Conservation (phyloP, 2,329 filamentous ascomycete genomes). For the Thelonectria rubi region DNA sequence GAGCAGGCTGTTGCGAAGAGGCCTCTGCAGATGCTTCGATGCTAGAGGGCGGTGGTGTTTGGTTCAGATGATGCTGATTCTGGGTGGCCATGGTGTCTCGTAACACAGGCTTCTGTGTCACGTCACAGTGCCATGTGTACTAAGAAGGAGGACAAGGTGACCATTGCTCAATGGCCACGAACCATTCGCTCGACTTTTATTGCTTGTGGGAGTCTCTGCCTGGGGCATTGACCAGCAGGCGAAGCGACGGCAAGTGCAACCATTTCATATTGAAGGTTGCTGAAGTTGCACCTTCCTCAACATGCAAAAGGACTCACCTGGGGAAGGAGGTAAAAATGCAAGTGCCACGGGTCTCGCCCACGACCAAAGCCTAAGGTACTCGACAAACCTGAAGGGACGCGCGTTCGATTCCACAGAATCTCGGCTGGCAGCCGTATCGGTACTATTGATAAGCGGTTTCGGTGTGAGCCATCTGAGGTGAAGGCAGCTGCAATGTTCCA, state of each 20-base stretch:
- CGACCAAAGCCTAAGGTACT: too few species aligned
- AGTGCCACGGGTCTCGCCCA: not conserved
- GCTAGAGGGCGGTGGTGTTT: not conserved
- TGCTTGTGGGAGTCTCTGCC: slow-evolving; percentile 5
- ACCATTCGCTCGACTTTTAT: not conserved
- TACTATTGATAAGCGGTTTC: too few species aligned
- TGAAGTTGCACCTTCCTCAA: not conserved
- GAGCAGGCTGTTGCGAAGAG: not conserved
- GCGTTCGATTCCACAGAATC: too few species aligned
- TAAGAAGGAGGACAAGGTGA: not conserved
- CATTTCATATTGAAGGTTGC: not conserved
- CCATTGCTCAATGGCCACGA: not conserved
- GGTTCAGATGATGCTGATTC: not conserved
- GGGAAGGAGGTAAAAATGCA: not conserved
- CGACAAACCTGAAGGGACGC: too few species aligned
- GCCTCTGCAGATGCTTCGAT: not conserved
- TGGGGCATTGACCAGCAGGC: not conserved
- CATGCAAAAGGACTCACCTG: not conserved
- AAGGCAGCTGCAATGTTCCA: too few species aligned
- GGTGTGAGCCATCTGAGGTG: too few species aligned
- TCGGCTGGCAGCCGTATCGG: too few species aligned
- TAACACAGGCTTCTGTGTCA: not conserved
- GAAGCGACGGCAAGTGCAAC: slow-evolving; percentile 8
- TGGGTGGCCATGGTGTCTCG: slow-evolving; percentile 6
- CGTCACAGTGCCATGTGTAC: not conserved